Percentiles rank a stretch among this genome's conserved stretches.
Evolutionary conservation across 139 green algal genomes (phyloP).

Genomic region (Edaphochlamys debaryana): DNA sequence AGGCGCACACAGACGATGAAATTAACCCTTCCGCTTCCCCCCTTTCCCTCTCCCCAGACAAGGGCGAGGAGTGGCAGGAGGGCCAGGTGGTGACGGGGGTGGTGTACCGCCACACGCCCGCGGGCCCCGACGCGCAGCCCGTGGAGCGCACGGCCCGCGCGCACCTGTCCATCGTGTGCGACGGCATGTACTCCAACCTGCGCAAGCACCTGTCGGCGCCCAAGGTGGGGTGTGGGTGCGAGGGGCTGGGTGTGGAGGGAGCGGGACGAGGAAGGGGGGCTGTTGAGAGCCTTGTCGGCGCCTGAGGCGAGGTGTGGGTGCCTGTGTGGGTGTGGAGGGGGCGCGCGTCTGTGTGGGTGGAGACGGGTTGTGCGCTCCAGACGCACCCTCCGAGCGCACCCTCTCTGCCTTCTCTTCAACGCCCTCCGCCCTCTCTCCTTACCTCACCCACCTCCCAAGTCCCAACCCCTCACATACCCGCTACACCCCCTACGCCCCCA

Average conservation of each 20-base stretch:
- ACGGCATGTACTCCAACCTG: conserved; percentile 97
- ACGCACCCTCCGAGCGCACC: too few species aligned
- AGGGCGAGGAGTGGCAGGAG: conserved; percentile 78
- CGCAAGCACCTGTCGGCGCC: conserved; percentile 76
- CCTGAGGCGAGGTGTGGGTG: too few species aligned
- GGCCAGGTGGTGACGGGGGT: conserved; percentile 90
- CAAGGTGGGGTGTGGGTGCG: conserved; percentile 1
- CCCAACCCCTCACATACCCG: too few species aligned
- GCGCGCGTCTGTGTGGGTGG: too few species aligned
- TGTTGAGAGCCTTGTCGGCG: too few species aligned
- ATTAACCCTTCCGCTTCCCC: background rate
- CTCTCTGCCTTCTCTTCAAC: too few species aligned
- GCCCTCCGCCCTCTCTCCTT: too few species aligned
- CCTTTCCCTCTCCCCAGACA: conserved; percentile 48
- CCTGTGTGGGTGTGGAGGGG: too few species aligned
- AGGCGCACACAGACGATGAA: too few species aligned
- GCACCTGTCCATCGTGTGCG: conserved; percentile 94
- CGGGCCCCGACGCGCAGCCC: conserved; percentile 34
- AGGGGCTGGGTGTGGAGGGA: background rate
- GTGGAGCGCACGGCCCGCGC: conserved; percentile 63
- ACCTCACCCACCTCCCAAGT: too few species aligned
- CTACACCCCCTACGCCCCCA: background rate
- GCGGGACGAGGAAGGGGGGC: too few species aligned
- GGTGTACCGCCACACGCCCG: conserved; percentile 70
- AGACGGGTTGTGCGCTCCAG: too few species aligned